Percentiles rank a stretch among this genome's conserved stretches.
phyloP scores from a whole-genome alignment of 345 rosid genomes.

The Erucastrum elatum region DNA sequence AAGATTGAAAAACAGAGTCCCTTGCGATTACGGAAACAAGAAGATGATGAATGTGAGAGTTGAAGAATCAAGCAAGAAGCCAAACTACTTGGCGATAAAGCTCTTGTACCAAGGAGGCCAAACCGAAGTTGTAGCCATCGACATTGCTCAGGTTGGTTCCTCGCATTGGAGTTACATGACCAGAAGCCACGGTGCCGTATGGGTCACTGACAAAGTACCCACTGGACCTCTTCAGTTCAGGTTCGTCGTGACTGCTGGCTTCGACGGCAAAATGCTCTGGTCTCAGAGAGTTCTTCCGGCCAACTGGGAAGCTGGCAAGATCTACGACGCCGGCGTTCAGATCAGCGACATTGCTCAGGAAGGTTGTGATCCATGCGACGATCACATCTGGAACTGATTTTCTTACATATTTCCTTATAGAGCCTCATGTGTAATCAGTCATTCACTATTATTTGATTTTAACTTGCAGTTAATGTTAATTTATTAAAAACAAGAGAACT shows the following conservation, averaged over 20 bases:
- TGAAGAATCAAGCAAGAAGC: constrained; percentile 84
- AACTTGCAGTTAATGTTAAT: not conserved
- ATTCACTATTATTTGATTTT: not conserved
- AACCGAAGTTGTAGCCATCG: constrained; percentile 78
- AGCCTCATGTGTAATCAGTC: not conserved
- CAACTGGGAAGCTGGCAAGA: constrained; percentile 59
- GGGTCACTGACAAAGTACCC: constrained; percentile 73
- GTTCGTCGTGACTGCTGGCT: constrained; percentile 75
- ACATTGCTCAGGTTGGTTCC: constrained; percentile 73
- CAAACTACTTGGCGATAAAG: constrained; percentile 69
- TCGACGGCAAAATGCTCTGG: constrained; percentile 85
- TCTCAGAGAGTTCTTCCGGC: constrained; percentile 71
- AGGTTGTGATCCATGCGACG: constrained; percentile 72
- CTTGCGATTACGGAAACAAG: constrained; percentile 64
- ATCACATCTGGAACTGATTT: constrained; percentile 47
- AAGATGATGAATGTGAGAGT: constrained; percentile 81
- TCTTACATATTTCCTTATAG: not conserved
- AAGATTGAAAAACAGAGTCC: constrained; percentile 54
- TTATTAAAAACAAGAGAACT: not conserved
- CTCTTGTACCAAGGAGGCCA: constrained; percentile 90
- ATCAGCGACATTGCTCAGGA: constrained; percentile 82
- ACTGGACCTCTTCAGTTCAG: constrained; percentile 73
- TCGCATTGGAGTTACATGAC: constrained; percentile 72
- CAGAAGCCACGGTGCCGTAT: constrained; percentile 74
- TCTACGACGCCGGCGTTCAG: constrained; percentile 73